phyloP scores from a whole-genome alignment of 2,329 filamentous ascomycete genomes.

The Tricladium varicosporioides region DNA sequence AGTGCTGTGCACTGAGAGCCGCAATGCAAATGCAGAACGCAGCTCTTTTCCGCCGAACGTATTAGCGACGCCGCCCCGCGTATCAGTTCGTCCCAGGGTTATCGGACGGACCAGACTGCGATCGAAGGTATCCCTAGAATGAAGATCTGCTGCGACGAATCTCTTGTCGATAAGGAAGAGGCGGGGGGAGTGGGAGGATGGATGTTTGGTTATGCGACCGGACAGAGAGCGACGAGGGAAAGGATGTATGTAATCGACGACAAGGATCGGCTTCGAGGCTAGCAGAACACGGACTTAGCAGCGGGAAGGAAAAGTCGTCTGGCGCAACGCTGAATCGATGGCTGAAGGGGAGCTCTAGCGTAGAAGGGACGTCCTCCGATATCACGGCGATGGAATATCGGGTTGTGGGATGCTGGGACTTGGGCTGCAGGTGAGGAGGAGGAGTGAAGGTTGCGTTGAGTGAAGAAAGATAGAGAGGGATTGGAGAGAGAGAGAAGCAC shows the following conservation, averaged over 20 bases:
- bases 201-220: slow-evolving; percentile 24
- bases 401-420: background rate
- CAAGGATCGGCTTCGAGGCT: slow-evolving; percentile 12
- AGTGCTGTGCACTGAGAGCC: slow-evolving; percentile 9
- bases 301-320: slow-evolving; percentile 1
- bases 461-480: background rate
- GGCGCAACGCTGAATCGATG: background rate
- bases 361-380: background rate
- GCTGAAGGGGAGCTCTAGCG: background rate
- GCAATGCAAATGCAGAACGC: slow-evolving; percentile 9
- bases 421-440: background rate
- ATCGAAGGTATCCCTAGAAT: no score
- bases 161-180: slow-evolving; percentile 24
- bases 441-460: background rate
- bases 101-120: no score
- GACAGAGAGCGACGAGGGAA: slow-evolving; percentile 13
- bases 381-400: background rate
- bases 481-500: background rate
- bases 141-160: no score
- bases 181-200: slow-evolving; percentile 17
- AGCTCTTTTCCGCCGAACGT: slow-evolving; percentile 5
- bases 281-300: background rate
- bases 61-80: slow-evolving; percentile 12
- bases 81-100: no score
- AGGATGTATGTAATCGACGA: slow-evolving; percentile 15